Evolutionary conservation across 352 stramenopile genomes (phyloP), one percentile per base, ranked within the genome.

Genomic region (Pythium rhizo-oryzae): DNA sequence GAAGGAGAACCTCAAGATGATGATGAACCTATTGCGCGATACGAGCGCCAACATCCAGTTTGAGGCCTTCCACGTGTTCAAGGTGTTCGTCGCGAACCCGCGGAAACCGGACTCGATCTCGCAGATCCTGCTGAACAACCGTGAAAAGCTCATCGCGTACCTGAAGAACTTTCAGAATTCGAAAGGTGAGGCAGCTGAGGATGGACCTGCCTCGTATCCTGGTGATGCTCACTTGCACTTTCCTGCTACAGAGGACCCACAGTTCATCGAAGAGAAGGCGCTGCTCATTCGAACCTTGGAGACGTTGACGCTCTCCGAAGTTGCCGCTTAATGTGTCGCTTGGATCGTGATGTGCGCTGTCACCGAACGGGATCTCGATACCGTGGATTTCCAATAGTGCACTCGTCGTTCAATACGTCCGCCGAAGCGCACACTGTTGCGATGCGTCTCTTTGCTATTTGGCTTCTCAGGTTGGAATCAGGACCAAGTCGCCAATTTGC

Each of bases 141-240:
- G 51, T 13, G 83, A 94, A 24, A 96, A 94, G 72, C 73, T 96
- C 28, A 51, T 93, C 39, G 65, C 82, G 24, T 96, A 91, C 53
- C 81, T 96, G 44, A 88, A 97, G 60, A 97, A 97, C 57, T 97
- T 99, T 71, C 97, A 99, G 69, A 97, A 98, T 71, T 97, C 98
- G 25, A 98, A 93, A 81, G 84, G 83, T 91, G 35, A 24, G 44
- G 18, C 46, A 44, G 11, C 28, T 5, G 28, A 33, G 6, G 28
- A 33, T 7, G 28, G 28, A 33, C 3, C 6, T 33, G 28, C 15
- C 28, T 59, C 0, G 37, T 11, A 37, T 19, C 21, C 50, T 46
- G 35, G 28, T 8, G 11, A 30, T 51, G 15, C 28, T 33, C 3
- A 33, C 28, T 2, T 33, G 28, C n/a, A n/a, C n/a, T n/a, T n/a